A percentile compares a stretch with the other conserved stretches of the same genome.
Conservation (phyloP, 495 filamentous ascomycete genomes). For the Durotheca rogersii region DNA sequence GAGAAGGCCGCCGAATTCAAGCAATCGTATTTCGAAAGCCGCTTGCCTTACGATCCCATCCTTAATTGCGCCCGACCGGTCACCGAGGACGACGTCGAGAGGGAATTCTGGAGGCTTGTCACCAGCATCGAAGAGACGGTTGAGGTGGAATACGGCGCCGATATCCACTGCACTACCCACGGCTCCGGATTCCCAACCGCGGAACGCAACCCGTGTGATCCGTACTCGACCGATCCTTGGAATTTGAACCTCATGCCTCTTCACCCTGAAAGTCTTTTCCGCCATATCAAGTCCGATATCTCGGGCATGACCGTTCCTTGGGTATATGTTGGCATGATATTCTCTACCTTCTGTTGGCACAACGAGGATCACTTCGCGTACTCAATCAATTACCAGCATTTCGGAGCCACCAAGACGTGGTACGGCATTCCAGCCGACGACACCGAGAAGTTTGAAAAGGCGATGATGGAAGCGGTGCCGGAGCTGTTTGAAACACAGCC, state of each 20-base stretch:
- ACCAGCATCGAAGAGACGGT: constrained; percentile 92
- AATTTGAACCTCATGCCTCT: constrained; percentile 94
- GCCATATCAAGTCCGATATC: constrained; percentile 96
- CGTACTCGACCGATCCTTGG: constrained; percentile 88
- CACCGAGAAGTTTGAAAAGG: constrained; percentile 89
- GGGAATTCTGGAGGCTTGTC: constrained; percentile 94
- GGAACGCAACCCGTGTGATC: constrained; percentile 83
- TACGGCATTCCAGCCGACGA: constrained; percentile 96
- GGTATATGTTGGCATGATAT: constrained; percentile 99
- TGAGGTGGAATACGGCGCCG: constrained; percentile 96
- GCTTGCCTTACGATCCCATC: constrained; percentile 86
- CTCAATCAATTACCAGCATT: constrained; percentile 98
- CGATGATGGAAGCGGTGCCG: constrained; percentile 92
- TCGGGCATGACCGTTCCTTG: constrained; percentile 99
- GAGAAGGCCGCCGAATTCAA: constrained; percentile 95
- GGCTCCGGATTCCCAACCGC: constrained; percentile 97
- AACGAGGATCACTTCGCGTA: constrained; percentile 98
- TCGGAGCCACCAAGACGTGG: constrained; percentile 98
- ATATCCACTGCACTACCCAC: constrained; percentile 98
- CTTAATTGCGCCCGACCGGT: constrained; percentile 75
- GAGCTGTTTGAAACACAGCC: constrained; percentile 97
- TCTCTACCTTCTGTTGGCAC: constrained; percentile 99
- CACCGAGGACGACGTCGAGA: constrained; percentile 93
- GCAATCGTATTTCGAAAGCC: constrained; percentile 85
- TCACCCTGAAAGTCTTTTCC: constrained; percentile 87